Evolutionary conservation across 2,329 filamentous ascomycete genomes (phyloP).

Genomic region (Fusarium coffeatum): DNA sequence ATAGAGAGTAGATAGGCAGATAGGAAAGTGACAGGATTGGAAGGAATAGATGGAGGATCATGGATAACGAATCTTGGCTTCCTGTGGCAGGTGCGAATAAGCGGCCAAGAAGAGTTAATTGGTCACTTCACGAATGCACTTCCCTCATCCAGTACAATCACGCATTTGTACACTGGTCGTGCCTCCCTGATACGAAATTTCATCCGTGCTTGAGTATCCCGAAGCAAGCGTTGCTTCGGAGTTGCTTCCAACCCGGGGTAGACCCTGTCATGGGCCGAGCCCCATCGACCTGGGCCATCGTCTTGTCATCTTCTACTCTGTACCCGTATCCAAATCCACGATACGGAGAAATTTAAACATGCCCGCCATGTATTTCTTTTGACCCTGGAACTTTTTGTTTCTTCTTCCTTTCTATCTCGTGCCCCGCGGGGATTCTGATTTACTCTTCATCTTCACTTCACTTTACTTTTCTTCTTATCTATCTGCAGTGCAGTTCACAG

Average conservation of each 20-base stretch:
- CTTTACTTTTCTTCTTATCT: not conserved
- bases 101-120: not conserved
- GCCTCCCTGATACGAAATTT: conserved; percentile 23
- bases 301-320: conserved; percentile 3
- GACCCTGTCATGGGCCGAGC: conserved; percentile 30
- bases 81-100: not conserved
- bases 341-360: conserved; percentile 16
- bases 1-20: too few species aligned
- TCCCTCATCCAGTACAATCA: not conserved
- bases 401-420: conserved; percentile 12
- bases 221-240: conserved; percentile 38
- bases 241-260: conserved; percentile 38
- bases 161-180: not conserved
- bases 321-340: conserved; percentile 12
- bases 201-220: conserved; percentile 30
- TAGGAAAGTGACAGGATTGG: conserved; percentile 2
- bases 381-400: conserved; percentile 26
- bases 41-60: conserved; percentile 13
- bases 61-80: not conserved
- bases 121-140: not conserved
- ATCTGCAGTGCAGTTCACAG: conserved; percentile 33
- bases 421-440: conserved; percentile 15
- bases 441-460: conserved; percentile 14
- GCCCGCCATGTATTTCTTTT: not conserved
- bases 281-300: conserved; percentile 6